These are phyloP conservation scores for Phoma sp. DNA, from an alignment of 2,329 filamentous ascomycete genomes.

Conservation along the genomic window DNA sequence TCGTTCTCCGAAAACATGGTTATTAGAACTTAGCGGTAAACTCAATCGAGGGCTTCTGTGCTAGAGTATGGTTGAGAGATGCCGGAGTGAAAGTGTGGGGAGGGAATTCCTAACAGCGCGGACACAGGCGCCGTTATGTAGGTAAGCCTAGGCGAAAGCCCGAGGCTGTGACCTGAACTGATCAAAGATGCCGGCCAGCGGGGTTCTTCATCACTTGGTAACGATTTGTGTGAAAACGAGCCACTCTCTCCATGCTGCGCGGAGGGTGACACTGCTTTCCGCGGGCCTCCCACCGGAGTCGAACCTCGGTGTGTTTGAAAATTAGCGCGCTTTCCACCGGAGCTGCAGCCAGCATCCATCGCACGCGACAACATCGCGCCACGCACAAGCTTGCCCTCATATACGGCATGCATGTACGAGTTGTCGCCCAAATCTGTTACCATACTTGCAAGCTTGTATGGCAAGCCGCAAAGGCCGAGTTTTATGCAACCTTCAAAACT, in stretches of 20 bases:
- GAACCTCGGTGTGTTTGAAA: not conserved
- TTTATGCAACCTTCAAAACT: too few relatives aligned
- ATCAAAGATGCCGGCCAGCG: not conserved
- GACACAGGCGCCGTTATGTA: not conserved
- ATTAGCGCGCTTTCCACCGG: not conserved
- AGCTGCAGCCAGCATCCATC: too few relatives aligned
- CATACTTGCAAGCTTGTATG: too few relatives aligned
- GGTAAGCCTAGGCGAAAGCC: not conserved
- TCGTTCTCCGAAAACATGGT: conserved; percentile 54
- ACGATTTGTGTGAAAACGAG: not conserved
- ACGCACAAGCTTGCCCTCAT: too few relatives aligned
- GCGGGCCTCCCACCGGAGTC: not conserved
- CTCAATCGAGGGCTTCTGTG: too few relatives aligned
- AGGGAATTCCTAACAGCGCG: not conserved
- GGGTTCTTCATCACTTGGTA: not conserved
- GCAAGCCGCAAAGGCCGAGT: too few relatives aligned
- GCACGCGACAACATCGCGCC: too few relatives aligned
- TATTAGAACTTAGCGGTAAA: too few relatives aligned
- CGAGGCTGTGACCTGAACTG: not conserved
- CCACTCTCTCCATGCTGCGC: not conserved
- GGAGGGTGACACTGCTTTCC: not conserved
- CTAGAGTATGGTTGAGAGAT: not conserved
- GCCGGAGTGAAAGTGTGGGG: not conserved
- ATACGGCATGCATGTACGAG: too few relatives aligned
- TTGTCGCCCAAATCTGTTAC: too few relatives aligned